Conservation (phyloP, 2,329 filamentous ascomycete species). For the Eurotiales sp. region DNA sequence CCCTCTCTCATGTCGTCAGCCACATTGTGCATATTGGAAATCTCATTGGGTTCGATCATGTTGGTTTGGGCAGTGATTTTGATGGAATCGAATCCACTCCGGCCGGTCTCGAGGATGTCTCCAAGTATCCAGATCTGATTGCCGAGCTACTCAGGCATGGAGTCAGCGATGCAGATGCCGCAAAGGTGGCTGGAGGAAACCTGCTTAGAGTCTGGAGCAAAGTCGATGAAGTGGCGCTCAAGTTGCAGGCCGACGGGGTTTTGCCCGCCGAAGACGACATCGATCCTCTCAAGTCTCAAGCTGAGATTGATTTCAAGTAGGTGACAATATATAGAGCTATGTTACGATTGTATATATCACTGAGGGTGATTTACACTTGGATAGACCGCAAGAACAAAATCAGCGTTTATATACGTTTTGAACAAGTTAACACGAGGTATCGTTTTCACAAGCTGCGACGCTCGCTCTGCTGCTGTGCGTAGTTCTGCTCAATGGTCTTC, state of each 20-base stretch:
- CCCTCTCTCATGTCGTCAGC: slow-evolving; percentile 69
- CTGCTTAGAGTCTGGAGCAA: slow-evolving; percentile 78
- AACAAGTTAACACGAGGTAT: too few relatives aligned
- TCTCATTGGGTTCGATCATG: slow-evolving; percentile 79
- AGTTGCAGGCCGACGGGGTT: slow-evolving; percentile 58
- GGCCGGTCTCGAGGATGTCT: slow-evolving; percentile 75
- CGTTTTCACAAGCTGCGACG: too few relatives aligned
- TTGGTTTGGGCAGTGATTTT: slow-evolving; percentile 86
- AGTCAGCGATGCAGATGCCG: slow-evolving; percentile 68
- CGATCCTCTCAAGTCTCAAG: not conserved
- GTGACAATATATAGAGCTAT: too few relatives aligned
- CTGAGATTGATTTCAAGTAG: too few relatives aligned
- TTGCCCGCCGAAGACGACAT: slow-evolving; percentile 43
- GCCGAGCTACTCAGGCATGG: slow-evolving; percentile 69
- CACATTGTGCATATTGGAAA: slow-evolving; percentile 82
- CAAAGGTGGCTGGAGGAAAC: slow-evolving; percentile 75
- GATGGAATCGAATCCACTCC: slow-evolving; percentile 65
- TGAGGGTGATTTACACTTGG: too few relatives aligned
- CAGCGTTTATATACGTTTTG: too few relatives aligned
- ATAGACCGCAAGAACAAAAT: too few relatives aligned
- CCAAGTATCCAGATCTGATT: slow-evolving; percentile 75
- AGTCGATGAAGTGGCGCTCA: slow-evolving; percentile 66
- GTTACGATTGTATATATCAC: too few relatives aligned
- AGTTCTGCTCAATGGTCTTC: not conserved
- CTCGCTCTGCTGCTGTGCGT: not conserved